Conservation (phyloP, 441 rosid species). For the Gossypium trilobum region DNA sequence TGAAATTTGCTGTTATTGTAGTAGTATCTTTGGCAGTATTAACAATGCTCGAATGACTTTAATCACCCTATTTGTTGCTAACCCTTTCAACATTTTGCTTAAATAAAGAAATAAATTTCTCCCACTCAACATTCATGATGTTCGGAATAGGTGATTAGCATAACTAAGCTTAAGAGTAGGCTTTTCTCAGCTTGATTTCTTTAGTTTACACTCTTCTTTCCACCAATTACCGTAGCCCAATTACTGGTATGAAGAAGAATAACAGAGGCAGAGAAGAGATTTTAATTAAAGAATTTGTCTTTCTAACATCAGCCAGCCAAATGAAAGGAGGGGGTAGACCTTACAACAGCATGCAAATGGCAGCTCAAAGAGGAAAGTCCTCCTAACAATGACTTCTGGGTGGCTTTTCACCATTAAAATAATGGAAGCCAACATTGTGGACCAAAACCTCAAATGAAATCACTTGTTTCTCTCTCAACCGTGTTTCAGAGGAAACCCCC, state of each 20-base stretch:
- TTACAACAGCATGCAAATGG: constrained; percentile 12
- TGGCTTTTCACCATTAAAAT: constrained; percentile 6
- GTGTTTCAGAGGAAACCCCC: constrained; percentile 4
- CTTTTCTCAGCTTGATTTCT: background rate
- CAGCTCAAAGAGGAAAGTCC: constrained; percentile 16
- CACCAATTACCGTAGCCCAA: background rate
- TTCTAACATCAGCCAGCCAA: constrained; percentile 1
- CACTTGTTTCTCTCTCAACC: constrained; percentile 8
- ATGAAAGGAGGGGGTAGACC: background rate
- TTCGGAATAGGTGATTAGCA: background rate
- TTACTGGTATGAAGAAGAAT: background rate
- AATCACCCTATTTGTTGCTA: no score
- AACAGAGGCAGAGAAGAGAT: background rate
- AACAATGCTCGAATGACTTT: no score
- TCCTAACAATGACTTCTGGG: background rate
- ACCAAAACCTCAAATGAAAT: constrained; percentile 9
- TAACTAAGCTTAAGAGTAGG: background rate
- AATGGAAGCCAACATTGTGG: constrained; percentile 2
- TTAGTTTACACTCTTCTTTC: background rate
- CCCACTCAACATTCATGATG: no score
- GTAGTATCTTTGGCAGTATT: no score
- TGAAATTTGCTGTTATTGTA: no score
- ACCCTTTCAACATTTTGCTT: background rate
- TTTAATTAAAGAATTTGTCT: constrained; percentile 1
- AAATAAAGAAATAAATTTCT: background rate